phyloP scores from a whole-genome alignment of 164 flowering plant genomes.

The Umbellularia californica region DNA sequence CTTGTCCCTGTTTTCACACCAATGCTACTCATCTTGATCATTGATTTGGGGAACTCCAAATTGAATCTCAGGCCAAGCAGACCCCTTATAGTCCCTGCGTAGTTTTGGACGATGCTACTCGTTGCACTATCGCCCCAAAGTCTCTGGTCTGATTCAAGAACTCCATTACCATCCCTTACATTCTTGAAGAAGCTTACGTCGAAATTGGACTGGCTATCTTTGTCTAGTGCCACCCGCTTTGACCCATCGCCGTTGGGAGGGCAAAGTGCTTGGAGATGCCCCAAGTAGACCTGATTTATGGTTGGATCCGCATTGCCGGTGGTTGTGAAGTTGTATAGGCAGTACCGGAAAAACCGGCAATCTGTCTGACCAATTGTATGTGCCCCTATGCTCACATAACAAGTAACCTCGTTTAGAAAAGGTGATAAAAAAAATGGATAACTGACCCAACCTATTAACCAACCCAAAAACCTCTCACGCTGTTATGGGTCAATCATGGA shows the following conservation, averaged over 20 bases:
- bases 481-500: too few species aligned
- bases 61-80: slow-evolving; percentile 54
- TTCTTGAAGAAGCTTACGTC: slow-evolving; percentile 63
- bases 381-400: slow-evolving; percentile 39
- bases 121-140: slow-evolving; percentile 54
- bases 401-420: neutral
- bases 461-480: neutral
- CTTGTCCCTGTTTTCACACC: slow-evolving; percentile 66
- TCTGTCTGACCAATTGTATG: slow-evolving; percentile 75
- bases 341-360: slow-evolving; percentile 54
- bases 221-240: slow-evolving; percentile 54
- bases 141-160: slow-evolving; percentile 75
- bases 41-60: slow-evolving; percentile 48
- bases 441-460: neutral
- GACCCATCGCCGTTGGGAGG: slow-evolving; percentile 51
- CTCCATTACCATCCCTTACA: slow-evolving; percentile 51
- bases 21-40: slow-evolving; percentile 68
- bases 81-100: slow-evolving; percentile 54
- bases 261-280: slow-evolving; percentile 38
- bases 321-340: slow-evolving; percentile 66
- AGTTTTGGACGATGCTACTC: slow-evolving; percentile 36
- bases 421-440: neutral
- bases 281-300: slow-evolving; percentile 36
- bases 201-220: slow-evolving; percentile 43
- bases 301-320: slow-evolving; percentile 68